phyloP scores from a whole-genome alignment of 164 flowering plant genomes.

The Kingdonia uniflora region DNA sequence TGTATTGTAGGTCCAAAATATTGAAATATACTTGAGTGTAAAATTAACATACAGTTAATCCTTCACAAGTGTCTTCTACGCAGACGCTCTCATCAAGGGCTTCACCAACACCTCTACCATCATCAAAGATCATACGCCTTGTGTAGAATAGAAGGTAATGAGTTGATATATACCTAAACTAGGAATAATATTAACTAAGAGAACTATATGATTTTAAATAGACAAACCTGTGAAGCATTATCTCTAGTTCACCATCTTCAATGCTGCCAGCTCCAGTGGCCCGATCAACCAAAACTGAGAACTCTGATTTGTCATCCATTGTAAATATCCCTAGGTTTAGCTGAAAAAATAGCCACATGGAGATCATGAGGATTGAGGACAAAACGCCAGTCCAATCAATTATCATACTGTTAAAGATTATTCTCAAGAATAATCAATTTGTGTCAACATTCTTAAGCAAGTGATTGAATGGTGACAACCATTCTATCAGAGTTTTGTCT shows the following conservation, averaged over 20 bases:
- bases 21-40: background rate
- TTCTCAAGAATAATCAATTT: no score
- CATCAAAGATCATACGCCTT: slow-evolving; percentile 60
- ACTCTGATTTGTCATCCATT: slow-evolving; percentile 45
- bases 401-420: no score
- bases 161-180: no score
- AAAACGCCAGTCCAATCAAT: no score
- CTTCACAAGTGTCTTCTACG: slow-evolving; percentile 37
- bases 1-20: no score
- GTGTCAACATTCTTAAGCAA: no score
- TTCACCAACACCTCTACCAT: slow-evolving; percentile 64
- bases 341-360: slow-evolving; percentile 22
- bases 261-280: slow-evolving; percentile 82
- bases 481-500: no score
- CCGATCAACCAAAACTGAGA: slow-evolving; percentile 86
- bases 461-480: no score
- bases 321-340: slow-evolving; percentile 70
- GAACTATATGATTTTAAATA: no score
- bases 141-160: background rate
- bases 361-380: no score
- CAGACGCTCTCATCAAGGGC: slow-evolving; percentile 75
- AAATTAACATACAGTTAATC: slow-evolving; percentile 46
- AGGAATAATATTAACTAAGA: no score
- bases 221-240: slow-evolving; percentile 78
- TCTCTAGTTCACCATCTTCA: slow-evolving; percentile 68